These are phyloP conservation scores for Leishmania tropica DNA, from an alignment of 208 protist species.

Conservation along the genomic window DNA sequence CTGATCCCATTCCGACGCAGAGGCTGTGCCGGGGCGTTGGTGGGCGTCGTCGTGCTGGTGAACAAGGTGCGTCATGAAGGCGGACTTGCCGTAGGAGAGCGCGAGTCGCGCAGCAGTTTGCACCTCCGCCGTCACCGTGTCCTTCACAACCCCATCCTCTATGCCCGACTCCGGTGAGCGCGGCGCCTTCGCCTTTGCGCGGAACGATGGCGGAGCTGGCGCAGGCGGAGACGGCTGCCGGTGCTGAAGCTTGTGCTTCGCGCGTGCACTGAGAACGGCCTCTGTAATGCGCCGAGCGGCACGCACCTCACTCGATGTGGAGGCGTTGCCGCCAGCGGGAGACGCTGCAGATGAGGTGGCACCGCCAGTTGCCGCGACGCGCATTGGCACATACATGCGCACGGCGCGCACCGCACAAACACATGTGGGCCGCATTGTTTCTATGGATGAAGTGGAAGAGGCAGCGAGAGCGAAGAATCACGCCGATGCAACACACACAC, in stretches of 20 bases:
- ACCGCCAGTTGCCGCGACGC: not conserved
- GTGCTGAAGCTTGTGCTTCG: not conserved
- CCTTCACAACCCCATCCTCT: not conserved
- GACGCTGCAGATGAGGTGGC: not conserved
- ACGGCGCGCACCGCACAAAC: slow-evolving; percentile 17
- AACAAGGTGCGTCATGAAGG: slow-evolving; percentile 34
- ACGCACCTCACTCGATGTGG: slow-evolving; percentile 6
- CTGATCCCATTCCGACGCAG: slow-evolving; percentile 18
- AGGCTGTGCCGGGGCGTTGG: slow-evolving; percentile 11
- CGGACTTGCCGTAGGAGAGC: slow-evolving; percentile 30
- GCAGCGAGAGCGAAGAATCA: not conserved
- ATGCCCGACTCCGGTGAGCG: not conserved
- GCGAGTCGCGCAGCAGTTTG: slow-evolving; percentile 12
- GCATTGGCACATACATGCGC: slow-evolving; percentile 35
- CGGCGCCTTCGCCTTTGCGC: not conserved
- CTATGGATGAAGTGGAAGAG: not conserved
- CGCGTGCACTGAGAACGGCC: slow-evolving; percentile 13
- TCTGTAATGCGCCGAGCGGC: slow-evolving; percentile 22
- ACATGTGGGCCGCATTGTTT: slow-evolving; percentile 8
- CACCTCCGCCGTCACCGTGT: not conserved
- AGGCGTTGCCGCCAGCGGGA: not conserved
- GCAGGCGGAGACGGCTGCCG: not conserved
- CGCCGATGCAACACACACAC: not conserved
- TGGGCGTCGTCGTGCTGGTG: slow-evolving; percentile 28
- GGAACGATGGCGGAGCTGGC: slow-evolving; percentile 1